Base-by-base conservation (phyloP, 2,329 filamentous ascomycete genomes). In the Penicillium digitatum region DNA sequence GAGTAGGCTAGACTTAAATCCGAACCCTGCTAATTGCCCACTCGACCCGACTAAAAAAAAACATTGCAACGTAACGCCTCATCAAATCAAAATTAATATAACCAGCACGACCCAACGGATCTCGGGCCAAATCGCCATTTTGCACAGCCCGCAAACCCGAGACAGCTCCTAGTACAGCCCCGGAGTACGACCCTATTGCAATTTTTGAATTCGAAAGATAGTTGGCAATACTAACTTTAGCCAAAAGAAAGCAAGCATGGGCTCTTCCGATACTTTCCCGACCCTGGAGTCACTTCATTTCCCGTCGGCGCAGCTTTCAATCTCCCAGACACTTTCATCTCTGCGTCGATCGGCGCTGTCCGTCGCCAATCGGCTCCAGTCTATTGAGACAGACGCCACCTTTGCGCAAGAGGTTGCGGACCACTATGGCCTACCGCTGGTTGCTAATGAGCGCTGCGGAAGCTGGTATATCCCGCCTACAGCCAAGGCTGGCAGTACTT, bases 381-480 rank as follows among this genome's bases (percentile, higher is more conserved):
- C 90, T 27, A 93, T 97, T 70, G 77, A 80, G 56, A 76, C 81
- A 27, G 94, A 97, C 72, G 87, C 90, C 9, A 71, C 72, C 1
- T 97, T 96, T 70, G 89, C 94, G 22, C 72, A 76, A 24, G 69
- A 77, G 8, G 86, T 90, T 0, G 71, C 74, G 18, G 64, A 72
- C 14, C 67, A 73, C 45, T 74, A 79, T 62, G 61, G 66, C 3
- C 77, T 93, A 1, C 90, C 91, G 0, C 78, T 97, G 1, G 79
- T 97, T 14, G 91, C 93, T 29, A 99, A 99, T 69, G 92, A 97
- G 77, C 83, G 94, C 56, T 97, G 94, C 71, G 94, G 94, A 0
- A 93, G 89, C 73, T 99, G 94, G 94, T 97, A 97, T 71, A 88
- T 97, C 26, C 74, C 76, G 3, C 87, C 87, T 0, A 72, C 72